Evolutionary conservation across 169 alveolate species (phyloP), one percentile per base, ranked within the genome.

Genomic region (Cytauxzoon felis): DNA sequence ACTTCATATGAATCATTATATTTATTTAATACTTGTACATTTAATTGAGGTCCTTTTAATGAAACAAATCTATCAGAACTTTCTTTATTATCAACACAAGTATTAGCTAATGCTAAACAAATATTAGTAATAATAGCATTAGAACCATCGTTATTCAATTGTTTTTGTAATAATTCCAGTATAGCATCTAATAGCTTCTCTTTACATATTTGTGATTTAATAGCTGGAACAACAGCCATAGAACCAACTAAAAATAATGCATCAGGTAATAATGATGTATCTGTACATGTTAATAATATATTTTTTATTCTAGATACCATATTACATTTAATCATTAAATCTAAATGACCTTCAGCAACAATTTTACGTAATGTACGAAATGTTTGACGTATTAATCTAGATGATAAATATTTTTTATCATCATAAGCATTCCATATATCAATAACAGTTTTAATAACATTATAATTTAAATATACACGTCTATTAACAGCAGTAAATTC

Each of bases 81-180:
- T 30, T 69, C 87, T 53, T 87, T 81, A 63, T 88, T 89, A 50
- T 88, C 95, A 19, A 92, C 90, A 54, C 94, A 88, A 50, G 90
- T 83, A 70, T 90, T 90, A 6, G 96, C 96, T 57, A 92, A 80
- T 6, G 96, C 95, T 23, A 92, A 80, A 61, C 96, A 92, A 24
- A 90, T 80, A 73, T 92, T 92, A 19, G 96, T 92, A 11, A 92
- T 88, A 13, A 85, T 75, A 41, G 91, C 78, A 60, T 75, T 48
- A 34, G 90, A 52, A 26, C 81, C 11, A 81, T 82, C 36, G 75
- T 82, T 84, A 68, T 83, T 38, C 48, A 48, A 50, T 87, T 82
- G 66, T 47, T 89, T 82, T 38, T 59, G 63, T 68, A 65, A 41
- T 61, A 88, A 65, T 60, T 85, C 47, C 7, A 76, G 69, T 57